Base-by-base conservation (phyloP, 164 flowering plant species). In the Santalum album region DNA sequence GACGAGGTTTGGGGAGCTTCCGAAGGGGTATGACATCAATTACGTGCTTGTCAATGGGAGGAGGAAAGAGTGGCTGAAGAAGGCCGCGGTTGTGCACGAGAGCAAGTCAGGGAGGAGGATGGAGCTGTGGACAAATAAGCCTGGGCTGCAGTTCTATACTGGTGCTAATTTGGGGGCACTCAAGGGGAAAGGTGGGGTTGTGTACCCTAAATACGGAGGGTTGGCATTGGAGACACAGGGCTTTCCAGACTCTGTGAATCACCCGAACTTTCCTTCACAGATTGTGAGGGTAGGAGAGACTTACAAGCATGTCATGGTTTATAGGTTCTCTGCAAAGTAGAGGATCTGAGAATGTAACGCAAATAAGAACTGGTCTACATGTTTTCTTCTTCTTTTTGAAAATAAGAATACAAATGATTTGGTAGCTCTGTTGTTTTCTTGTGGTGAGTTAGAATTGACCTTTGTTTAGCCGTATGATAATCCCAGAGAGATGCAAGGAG, bases 221-320 rank as follows among this genome's bases (percentile, higher is more conserved):
- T 34, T 74, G 12, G 65, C 71, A 51, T 61, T 71, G 65, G 78
- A 74, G 62, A 74, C 90, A 36, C 98, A 90, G 46, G 95, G 88
- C 29, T 90, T 79, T 49, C 98, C 98, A 2, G 95, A 88, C 45
- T 52, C 96, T 0, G 95, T 91, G 1, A 86, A 91, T 44, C 86
- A 84, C 35, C 90, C 90, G 1, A 73, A 82, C 32, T 88, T 91
- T 63, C 98, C 96, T 50, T 86, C 96, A 0, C 73, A 67, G 70
- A 78, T 82, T 46, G 76, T 86, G 29, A 51, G 34, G 19, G 84
- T 83, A 0, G 88, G 84, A 32, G 29, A 80, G 63, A 49, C 61
- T 32, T 87, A 85, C 43, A 55, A 56, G 48, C 91, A 90, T 59
- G 4, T 49, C 12, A 89, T 84, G 90, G 15, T 74, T 32, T 84